phyloP scores from a whole-genome alignment of 768 basidiomycete species.

The Termitomyces sp. region DNA sequence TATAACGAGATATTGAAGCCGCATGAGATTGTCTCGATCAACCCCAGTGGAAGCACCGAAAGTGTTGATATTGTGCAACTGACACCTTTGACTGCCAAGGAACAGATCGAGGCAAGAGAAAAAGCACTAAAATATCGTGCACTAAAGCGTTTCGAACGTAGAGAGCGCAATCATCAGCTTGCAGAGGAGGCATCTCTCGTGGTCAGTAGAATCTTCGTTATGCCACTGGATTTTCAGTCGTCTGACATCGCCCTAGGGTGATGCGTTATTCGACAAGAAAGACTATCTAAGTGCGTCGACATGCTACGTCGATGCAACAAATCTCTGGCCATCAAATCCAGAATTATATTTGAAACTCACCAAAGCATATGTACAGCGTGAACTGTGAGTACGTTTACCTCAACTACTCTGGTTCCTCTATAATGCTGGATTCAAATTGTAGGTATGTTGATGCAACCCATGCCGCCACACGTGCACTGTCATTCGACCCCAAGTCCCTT shows the following conservation, averaged over 20 bases:
- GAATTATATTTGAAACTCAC: slow-evolving; percentile 17
- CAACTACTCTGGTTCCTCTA: background rate
- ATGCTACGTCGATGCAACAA: slow-evolving; percentile 30
- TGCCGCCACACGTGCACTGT: slow-evolving; percentile 19
- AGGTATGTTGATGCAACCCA: slow-evolving; percentile 18
- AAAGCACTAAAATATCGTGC: slow-evolving; percentile 11
- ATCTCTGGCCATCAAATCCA: slow-evolving; percentile 17
- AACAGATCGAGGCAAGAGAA: slow-evolving; percentile 9
- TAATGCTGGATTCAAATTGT: background rate
- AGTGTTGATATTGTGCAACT: slow-evolving; percentile 11
- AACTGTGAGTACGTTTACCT: slow-evolving; percentile 11
- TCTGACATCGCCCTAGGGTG: slow-evolving; percentile 24
- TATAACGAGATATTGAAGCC: slow-evolving; percentile 1
- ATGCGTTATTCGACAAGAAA: slow-evolving; percentile 23
- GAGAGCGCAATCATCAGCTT: slow-evolving; percentile 13
- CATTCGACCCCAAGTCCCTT: slow-evolving; percentile 17
- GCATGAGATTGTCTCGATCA: background rate
- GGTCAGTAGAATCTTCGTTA: slow-evolving; percentile 6
- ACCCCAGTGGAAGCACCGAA: slow-evolving; percentile 4
- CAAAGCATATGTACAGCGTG: slow-evolving; percentile 8
- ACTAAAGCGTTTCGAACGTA: slow-evolving; percentile 12
- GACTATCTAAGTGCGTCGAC: slow-evolving; percentile 29
- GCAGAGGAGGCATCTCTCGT: slow-evolving; percentile 15
- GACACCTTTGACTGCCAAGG: slow-evolving; percentile 5
- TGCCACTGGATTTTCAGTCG: background rate